Base-by-base conservation (phyloP, 2,329 filamentous ascomycete genomes). In the Pyrenophora graminea region DNA sequence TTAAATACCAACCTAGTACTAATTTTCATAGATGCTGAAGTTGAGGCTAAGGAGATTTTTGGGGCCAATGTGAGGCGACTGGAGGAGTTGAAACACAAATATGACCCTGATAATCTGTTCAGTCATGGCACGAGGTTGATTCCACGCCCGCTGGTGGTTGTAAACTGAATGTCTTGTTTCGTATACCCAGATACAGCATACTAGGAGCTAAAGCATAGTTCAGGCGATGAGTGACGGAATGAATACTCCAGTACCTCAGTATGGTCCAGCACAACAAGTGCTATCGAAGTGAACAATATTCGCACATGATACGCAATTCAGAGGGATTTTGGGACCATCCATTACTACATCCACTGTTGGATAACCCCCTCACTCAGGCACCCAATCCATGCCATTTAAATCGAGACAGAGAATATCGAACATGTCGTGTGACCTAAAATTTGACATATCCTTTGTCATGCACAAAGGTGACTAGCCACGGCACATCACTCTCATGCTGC, bases 81-180 rank as follows among this genome's bases (percentile, higher is more conserved):
- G 10, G 57, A 59, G 39, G 64, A 70, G 40, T 38, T 73, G 48
- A 72, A 73, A 61, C 46, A 62, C 12, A 70, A 68, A 54, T 72
- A 68, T 23, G 70, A 73, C 51, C 68, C 69, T 0, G 62, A 66
- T 1, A 71, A 71, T 40, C 23, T 70, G 31, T 73, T 73, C 49
- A 63, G 61, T 30, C 48, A 65, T 31, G 67, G 63, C 2, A 66
- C 63, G 3, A 64, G 56, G 45, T 48, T 68, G 34, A 59, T 54
- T 10, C 62, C 61, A 8, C 48, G 62, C 4, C 55, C 56, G 13
- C 37, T 63, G 41, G 59, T 63, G 7, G 58, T 63, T 5, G 61
- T 63, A 1, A 62, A 62, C 21, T 63, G 6, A 51, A 36, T 8
- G 17, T 18, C 5, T 6, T n/a, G n/a, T 21, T n/a, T 17, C n/a